Base-by-base conservation (phyloP, 78 protist species). In the Monocercomonoides exilis region DNA sequence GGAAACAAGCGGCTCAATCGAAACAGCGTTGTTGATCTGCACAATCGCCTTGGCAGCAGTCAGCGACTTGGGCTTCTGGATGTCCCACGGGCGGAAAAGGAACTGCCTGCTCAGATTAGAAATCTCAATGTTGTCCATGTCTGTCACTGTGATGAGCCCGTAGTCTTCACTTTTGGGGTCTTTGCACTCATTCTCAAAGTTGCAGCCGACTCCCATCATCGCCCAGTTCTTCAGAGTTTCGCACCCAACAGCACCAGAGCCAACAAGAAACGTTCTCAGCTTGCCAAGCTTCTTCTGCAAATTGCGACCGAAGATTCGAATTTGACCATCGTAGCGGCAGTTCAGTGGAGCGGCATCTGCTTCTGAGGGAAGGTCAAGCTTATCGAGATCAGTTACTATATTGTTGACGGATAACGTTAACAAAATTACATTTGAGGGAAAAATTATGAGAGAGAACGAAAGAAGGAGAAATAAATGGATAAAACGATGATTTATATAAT, bases 231-330 rank as follows among this genome's bases (percentile, higher is more conserved):
- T 79, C 82, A 79, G 82, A 4, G 21, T 6, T 21, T 79, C 82
- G 11, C 82, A 79, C 11, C 82, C 82, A 41, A 79, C 11, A n/a
- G 79, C 79, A 29, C 99, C 99, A 0, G 99, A 94, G 43, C 99
- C 99, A 6, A 98, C 99, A 5, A 92, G 33, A 43, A 93, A 92
- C 5, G 3, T 3, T 1, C 2, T 79, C 34, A 43, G 45, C 5
- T 36, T 84, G 32, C 1, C 2, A 42, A 95, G 33, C 84, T 5
- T 38, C 5, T 43, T 46, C 84, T 85, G 89, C 70, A 45, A 33
- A 32, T 36, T 46, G 6, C 0, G 4, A 0, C 95, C 95, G 41
- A 91, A 87, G 29, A 91, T 88, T 0, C 70, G 41, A 0, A 86
- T 46, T 44, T 87, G 90, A 0, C 89, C 95, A 63, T 91, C 95